phyloP scores from a whole-genome alignment of 768 basidiomycete genomes.

The Pisolithus albus region DNA sequence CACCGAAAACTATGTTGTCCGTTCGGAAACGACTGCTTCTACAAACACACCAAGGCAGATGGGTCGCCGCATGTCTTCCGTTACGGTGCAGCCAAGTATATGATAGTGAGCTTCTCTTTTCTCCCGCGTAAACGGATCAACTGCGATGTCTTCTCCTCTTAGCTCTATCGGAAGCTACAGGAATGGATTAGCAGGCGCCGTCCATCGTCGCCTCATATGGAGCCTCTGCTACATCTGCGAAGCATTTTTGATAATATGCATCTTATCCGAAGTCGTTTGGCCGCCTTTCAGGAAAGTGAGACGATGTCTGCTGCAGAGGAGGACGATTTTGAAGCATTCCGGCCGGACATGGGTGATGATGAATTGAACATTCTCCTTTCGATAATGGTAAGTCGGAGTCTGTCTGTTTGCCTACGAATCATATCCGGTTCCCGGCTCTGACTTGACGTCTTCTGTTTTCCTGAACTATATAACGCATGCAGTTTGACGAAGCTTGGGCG shows the following conservation, averaged over 20 bases:
- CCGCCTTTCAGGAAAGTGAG: no score
- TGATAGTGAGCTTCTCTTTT: slow-evolving; percentile 41
- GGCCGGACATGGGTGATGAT: not conserved
- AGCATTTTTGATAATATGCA: slow-evolving; percentile 34
- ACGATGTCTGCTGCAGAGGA: no score
- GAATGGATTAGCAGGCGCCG: slow-evolving; percentile 15
- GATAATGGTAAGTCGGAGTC: not conserved
- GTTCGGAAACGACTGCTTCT: slow-evolving; percentile 79
- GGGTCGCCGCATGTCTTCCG: slow-evolving; percentile 54
- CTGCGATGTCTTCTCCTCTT: not conserved
- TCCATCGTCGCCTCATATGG: slow-evolving; percentile 25
- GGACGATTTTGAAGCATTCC: no score
- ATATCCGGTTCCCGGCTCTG: slow-evolving; percentile 24
- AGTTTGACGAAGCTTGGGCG: slow-evolving; percentile 11
- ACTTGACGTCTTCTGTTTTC: slow-evolving; percentile 17
- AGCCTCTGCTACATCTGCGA: slow-evolving; percentile 39
- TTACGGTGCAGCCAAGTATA: slow-evolving; percentile 47
- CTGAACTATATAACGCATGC: slow-evolving; percentile 1
- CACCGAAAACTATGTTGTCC: slow-evolving; percentile 55
- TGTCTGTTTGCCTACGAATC: slow-evolving; percentile 14
- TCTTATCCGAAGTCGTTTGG: no score
- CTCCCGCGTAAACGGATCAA: slow-evolving; percentile 9
- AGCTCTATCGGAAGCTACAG: slow-evolving; percentile 23
- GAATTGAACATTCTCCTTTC: not conserved
- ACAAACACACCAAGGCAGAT: slow-evolving; percentile 61